Conservation (phyloP, 495 filamentous ascomycete species). For the Daldinia concentrica region DNA sequence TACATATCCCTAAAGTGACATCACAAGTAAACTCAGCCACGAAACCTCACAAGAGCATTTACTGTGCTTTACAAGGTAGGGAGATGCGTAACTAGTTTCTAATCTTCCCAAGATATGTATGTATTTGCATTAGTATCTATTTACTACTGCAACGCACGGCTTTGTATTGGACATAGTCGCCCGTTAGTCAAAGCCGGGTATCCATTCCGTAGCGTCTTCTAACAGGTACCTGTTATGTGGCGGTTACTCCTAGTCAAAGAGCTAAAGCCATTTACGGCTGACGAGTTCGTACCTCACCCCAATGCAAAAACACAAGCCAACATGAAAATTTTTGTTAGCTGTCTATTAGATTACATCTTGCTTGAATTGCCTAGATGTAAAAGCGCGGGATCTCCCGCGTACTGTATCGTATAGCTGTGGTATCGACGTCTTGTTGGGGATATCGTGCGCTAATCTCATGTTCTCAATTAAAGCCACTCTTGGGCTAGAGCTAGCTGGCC, state of each 20-base stretch:
- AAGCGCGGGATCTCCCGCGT: background rate
- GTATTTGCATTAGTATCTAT: background rate
- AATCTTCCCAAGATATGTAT: background rate
- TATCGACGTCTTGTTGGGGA: background rate
- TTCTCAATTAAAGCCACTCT: constrained; percentile 2
- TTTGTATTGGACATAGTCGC: background rate
- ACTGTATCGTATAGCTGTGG: background rate
- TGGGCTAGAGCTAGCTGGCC: background rate
- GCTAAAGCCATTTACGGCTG: background rate
- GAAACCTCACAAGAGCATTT: too few relatives aligned
- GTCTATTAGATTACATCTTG: background rate
- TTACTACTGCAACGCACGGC: background rate
- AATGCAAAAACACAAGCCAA: background rate
- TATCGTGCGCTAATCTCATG: background rate
- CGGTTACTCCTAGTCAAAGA: background rate
- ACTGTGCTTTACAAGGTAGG: too few relatives aligned
- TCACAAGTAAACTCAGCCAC: too few relatives aligned
- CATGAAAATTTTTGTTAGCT: background rate
- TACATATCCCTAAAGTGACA: too few relatives aligned
- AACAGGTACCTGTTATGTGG: background rate
- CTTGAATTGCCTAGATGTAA: background rate
- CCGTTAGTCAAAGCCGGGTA: background rate
- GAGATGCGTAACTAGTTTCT: background rate
- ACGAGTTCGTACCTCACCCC: background rate
- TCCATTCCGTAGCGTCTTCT: background rate